Conservation (phyloP, 2,329 filamentous ascomycete genomes). For the Knufia petricola region DNA sequence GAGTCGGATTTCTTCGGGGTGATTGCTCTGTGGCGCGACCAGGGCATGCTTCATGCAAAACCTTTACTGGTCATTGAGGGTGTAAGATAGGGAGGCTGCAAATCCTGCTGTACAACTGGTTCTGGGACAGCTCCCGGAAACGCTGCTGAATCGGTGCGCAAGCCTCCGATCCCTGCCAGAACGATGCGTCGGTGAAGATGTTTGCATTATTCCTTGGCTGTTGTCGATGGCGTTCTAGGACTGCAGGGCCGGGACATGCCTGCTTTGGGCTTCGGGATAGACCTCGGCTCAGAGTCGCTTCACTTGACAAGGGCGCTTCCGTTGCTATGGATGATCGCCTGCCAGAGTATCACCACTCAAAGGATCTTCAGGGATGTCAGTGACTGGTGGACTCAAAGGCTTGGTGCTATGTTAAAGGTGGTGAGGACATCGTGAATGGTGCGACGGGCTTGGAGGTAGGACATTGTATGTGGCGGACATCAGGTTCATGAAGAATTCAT, state of each 20-base stretch:
- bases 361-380: conserved; percentile 1
- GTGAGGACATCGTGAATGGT: background rate
- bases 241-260: background rate
- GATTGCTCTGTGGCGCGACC: background rate
- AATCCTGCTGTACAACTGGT: too few species aligned
- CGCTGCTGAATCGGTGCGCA: too few species aligned
- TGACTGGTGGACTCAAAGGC: background rate
- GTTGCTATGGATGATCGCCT: background rate
- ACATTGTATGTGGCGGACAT: conserved; percentile 8
- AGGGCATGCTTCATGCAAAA: conserved; percentile 13
- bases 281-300: background rate
- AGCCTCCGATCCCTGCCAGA: too few species aligned
- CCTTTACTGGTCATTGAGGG: conserved; percentile 4
- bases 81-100: background rate
- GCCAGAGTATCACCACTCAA: background rate
- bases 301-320: background rate
- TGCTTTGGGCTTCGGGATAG: background rate
- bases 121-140: too few species aligned
- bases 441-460: conserved; percentile 1
- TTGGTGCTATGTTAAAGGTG: background rate
- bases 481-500: conserved; percentile 23
- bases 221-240: background rate
- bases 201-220: too few species aligned
- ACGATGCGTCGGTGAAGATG: background rate
- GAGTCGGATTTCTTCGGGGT: background rate